These are phyloP conservation scores for Aspergillus brasiliensis DNA, from an alignment of 2,329 filamentous ascomycete species.

Conservation along the genomic window DNA sequence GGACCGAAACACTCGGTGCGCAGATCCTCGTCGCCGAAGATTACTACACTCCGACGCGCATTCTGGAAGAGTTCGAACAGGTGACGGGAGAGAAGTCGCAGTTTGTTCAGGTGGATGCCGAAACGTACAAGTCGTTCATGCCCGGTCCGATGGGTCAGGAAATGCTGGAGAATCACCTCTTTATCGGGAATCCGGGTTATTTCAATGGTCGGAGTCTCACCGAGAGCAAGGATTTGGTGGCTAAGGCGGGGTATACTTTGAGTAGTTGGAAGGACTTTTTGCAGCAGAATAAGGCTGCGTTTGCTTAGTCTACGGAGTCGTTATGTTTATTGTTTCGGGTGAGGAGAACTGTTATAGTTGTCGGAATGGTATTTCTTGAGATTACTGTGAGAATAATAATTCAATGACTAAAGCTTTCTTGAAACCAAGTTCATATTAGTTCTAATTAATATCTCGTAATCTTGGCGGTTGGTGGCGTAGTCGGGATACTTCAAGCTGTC, in stretches of 20 bases:
- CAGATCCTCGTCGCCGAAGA: conserved; percentile 48
- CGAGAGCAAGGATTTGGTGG: conserved; percentile 3
- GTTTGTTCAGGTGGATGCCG: conserved; percentile 24
- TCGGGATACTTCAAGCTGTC: too few species aligned
- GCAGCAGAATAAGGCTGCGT: not conserved
- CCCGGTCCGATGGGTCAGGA: conserved; percentile 41
- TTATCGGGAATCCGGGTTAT: conserved; percentile 57
- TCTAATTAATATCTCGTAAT: too few species aligned
- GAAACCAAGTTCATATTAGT: too few species aligned
- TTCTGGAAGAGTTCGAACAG: conserved; percentile 43
- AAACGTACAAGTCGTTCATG: conserved; percentile 29
- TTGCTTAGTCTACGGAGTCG: not conserved
- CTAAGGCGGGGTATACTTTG: conserved; percentile 7
- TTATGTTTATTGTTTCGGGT: too few species aligned
- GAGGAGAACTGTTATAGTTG: too few species aligned
- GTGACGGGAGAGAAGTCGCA: conserved; percentile 43
- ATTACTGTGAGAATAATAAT: too few species aligned
- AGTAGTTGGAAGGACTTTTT: conserved; percentile 16
- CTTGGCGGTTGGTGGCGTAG: too few species aligned
- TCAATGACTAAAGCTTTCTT: too few species aligned
- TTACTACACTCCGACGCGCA: conserved; percentile 44
- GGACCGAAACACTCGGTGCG: conserved; percentile 48
- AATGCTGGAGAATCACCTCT: conserved; percentile 56
- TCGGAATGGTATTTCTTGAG: too few species aligned
- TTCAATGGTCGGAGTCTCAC: conserved; percentile 31